Percentiles rank a stretch among this genome's conserved stretches.
Conservation (phyloP, 305 asterid species). For the Fraxinus paxiana region DNA sequence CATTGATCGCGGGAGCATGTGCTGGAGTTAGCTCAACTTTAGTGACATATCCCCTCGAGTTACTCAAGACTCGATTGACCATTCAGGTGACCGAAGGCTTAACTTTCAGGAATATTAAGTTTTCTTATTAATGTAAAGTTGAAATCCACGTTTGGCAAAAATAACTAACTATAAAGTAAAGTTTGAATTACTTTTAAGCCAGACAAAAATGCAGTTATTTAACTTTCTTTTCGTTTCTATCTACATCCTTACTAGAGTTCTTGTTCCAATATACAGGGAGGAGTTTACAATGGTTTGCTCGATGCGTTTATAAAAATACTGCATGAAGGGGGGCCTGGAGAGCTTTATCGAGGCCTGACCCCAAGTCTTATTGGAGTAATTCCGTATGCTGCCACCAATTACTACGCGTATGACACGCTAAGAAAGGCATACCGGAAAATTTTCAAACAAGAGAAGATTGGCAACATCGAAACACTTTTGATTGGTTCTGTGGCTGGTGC, state of each 20-base stretch:
- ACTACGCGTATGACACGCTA: slow-evolving; percentile 76
- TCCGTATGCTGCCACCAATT: slow-evolving; percentile 91
- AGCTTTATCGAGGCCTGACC: slow-evolving; percentile 85
- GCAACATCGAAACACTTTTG: slow-evolving; percentile 80
- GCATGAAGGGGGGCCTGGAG: slow-evolving; percentile 81
- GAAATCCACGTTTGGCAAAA: background rate
- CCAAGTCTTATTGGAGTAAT: slow-evolving; percentile 91
- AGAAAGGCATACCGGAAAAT: slow-evolving; percentile 57
- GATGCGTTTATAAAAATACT: slow-evolving; percentile 85
- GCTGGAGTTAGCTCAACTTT: slow-evolving; percentile 96
- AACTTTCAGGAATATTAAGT: background rate
- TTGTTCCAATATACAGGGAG: slow-evolving; percentile 50
- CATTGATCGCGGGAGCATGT: slow-evolving; percentile 89
- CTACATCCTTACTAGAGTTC: background rate
- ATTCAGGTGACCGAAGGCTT: slow-evolving; percentile 55
- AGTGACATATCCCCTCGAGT: slow-evolving; percentile 88
- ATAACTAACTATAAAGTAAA: background rate
- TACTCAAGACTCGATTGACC: slow-evolving; percentile 89
- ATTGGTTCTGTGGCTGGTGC: slow-evolving; percentile 93
- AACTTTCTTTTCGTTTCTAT: background rate
- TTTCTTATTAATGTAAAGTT: background rate
- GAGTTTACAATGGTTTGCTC: slow-evolving; percentile 62
- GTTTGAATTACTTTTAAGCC: background rate
- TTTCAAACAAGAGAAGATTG: slow-evolving; percentile 66
- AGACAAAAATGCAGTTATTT: background rate